Evolutionary conservation across 2,329 filamentous ascomycete species (phyloP), one percentile per base, ranked within the genome.

Genomic region (Sporothrix globosa): DNA sequence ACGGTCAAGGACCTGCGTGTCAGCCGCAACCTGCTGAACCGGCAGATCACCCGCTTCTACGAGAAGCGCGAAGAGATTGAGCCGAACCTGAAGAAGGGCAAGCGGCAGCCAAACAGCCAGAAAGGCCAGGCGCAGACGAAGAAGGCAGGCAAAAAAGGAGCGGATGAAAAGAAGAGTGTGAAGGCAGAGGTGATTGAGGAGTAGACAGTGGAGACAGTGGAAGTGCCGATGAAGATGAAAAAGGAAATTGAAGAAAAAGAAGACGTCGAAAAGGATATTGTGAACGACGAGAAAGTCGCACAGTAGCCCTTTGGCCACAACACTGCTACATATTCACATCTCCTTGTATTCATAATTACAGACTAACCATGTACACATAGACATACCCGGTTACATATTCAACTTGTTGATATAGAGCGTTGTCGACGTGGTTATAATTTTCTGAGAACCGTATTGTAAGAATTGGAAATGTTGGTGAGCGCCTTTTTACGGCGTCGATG

Each of bases 1-100:
- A 73, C 76, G 10, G 76, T 81, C 34, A 74, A 76, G 30, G 73
- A 78, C 61, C 73, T 84, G 53, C 78, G 74, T 52, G 63, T 67
- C 19, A 76, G 75, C 50, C 76, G 78, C 24, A 76, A 75, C 70
- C 68, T 77, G 46, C 69, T 80, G 53, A 78, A 78, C 71, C 73
- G 74, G 19, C 73, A 76, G 60, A 74, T 80, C n/a, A 73, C 76
- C 34, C 74, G 76, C 6, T 77, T 75, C 65, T 73, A 73, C 56
- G 68, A 52, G 27, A 73, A 73, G 50, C 71, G 74, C 9, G 73
- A 75, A 39, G 66, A 67, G 11, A 60, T 70, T 27, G 71, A 73
- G 58, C 70, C 71, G 17, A 69, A 69, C 19, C 65, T 70, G 53
- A 61, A 61, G 30, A 27, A 39, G 34, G 48, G 21, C 10, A n/a